Evolutionary conservation across 345 rosid genomes (phyloP).

Genomic region (Aquilaria malaccensis): DNA sequence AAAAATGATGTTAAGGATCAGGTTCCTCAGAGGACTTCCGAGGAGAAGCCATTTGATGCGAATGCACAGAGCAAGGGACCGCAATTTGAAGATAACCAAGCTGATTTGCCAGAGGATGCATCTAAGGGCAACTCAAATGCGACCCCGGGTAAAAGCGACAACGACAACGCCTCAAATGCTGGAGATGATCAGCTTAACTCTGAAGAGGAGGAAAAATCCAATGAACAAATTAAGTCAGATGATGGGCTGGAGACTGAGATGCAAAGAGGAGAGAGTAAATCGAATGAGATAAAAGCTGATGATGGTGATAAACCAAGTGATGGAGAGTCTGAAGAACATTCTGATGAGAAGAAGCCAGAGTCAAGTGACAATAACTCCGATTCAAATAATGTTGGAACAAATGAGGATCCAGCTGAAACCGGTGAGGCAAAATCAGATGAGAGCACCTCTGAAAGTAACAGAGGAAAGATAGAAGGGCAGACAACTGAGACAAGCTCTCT

Average conservation of each 20-base stretch:
- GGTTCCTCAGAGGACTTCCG: slow-evolving; percentile 21
- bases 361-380: slow-evolving; percentile 22
- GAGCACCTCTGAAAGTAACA: slow-evolving; percentile 15
- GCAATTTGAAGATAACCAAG: slow-evolving; percentile 47
- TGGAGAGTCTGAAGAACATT: slow-evolving; percentile 34
- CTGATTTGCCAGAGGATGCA: slow-evolving; percentile 54
- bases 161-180: slow-evolving; percentile 9
- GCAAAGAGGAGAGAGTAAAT: slow-evolving; percentile 23
- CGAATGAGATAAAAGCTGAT: slow-evolving; percentile 13
- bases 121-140: slow-evolving; percentile 41
- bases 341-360: slow-evolving; percentile 27
- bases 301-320: slow-evolving; percentile 22
- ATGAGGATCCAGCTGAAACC: slow-evolving; percentile 20
- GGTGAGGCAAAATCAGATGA: slow-evolving; percentile 24
- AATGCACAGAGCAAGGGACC: slow-evolving; percentile 9
- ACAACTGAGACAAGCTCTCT: slow-evolving; percentile 17
- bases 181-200: slow-evolving; percentile 32
- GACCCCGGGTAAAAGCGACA: slow-evolving; percentile 20
- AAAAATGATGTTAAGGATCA: slow-evolving; percentile 50
- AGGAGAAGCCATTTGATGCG: neutral
- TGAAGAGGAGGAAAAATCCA: too few relatives aligned
- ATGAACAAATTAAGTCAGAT: slow-evolving; percentile 27
- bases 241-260: slow-evolving; percentile 26
- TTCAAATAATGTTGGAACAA: slow-evolving; percentile 25
- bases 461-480: slow-evolving; percentile 31